These are phyloP conservation scores for Trichoderma virens DNA, from an alignment of 495 filamentous ascomycete genomes.

Conservation along the genomic window DNA sequence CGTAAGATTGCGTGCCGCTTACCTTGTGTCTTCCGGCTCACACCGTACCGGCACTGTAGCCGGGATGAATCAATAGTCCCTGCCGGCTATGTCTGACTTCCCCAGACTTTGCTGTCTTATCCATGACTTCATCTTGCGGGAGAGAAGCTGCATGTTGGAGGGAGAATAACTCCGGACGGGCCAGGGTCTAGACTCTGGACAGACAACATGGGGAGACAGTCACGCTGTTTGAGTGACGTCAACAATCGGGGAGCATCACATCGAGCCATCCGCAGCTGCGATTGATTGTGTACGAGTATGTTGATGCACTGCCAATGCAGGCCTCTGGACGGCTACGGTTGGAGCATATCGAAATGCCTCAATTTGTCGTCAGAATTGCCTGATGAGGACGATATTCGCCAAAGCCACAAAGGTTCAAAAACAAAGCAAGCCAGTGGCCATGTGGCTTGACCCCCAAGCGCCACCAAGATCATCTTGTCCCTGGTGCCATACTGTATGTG, in stretches of 20 bases:
- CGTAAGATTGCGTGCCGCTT: too few relatives aligned
- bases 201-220: background rate
- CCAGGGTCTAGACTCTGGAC: background rate
- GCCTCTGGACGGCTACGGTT: background rate
- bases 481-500: background rate
- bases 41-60: slow-evolving; percentile 1
- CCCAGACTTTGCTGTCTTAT: background rate
- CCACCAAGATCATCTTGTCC: background rate
- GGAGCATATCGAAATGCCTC: background rate
- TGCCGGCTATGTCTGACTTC: background rate
- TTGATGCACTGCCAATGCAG: too few relatives aligned
- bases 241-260: background rate
- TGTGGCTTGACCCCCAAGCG: slow-evolving; percentile 1
- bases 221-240: background rate
- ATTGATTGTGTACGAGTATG: background rate
- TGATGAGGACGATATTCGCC: background rate
- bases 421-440: background rate
- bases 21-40: background rate
- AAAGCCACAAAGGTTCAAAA: background rate
- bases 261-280: background rate
- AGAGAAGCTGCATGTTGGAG: background rate
- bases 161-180: background rate
- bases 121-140: background rate
- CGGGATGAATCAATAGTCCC: background rate
- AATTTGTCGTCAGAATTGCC: background rate